Conservation (phyloP, 2,329 filamentous ascomycete genomes). For the Incumbomyces delicatus region DNA sequence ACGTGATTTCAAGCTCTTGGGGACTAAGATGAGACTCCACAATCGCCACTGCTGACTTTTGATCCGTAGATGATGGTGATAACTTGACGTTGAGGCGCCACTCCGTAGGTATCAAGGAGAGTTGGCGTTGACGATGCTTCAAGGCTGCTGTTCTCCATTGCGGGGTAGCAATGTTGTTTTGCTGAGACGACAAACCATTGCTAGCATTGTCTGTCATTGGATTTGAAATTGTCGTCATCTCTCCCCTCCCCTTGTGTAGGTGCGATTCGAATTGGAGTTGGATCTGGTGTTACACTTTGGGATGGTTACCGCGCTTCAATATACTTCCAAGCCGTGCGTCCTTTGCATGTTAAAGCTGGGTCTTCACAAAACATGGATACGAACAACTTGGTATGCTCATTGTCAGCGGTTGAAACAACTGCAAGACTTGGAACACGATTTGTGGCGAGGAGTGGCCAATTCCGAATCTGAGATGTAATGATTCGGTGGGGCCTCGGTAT, state of each 20-base stretch:
- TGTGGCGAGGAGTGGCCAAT: neutral
- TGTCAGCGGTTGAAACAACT: too few species aligned
- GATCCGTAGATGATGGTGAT: neutral
- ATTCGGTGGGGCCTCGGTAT: neutral
- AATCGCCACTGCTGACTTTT: slow-evolving; percentile 1
- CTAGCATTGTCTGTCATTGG: too few species aligned
- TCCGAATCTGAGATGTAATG: neutral
- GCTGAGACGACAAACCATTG: neutral
- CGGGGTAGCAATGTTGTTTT: neutral
- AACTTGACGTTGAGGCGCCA: neutral
- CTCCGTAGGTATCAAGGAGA: slow-evolving; percentile 4
- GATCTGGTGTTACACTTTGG: too few species aligned
- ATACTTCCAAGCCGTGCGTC: too few species aligned
- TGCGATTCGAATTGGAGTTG: too few species aligned
- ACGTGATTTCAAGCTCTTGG: slow-evolving; percentile 10
- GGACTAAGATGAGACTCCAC: slow-evolving; percentile 1
- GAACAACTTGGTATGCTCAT: too few species aligned
- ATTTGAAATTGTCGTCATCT: too few species aligned
- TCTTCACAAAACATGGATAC: too few species aligned
- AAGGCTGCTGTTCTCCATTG: neutral
- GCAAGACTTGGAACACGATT: too few species aligned
- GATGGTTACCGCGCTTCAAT: too few species aligned
- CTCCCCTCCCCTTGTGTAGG: too few species aligned
- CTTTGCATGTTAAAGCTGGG: too few species aligned
- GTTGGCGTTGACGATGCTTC: slow-evolving; percentile 3